Percentiles rank a stretch among this genome's conserved stretches.
phyloP scores from a whole-genome alignment of 148 eudicot species.

The Silene conica region DNA sequence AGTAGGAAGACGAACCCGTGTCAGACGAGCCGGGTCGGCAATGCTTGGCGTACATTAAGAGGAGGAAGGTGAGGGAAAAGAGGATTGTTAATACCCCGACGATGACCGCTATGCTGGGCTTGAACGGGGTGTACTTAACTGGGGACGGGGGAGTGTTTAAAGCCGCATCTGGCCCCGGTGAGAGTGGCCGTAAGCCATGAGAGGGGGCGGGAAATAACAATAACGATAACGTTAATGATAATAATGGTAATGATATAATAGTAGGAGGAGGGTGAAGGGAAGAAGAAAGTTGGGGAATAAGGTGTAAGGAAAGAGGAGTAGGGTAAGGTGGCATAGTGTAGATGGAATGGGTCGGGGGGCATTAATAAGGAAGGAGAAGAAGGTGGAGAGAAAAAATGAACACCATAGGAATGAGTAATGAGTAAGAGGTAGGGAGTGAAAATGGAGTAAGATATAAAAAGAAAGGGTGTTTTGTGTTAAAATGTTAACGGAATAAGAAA shows the following conservation, averaged over 20 bases:
- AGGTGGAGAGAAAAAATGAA: background rate
- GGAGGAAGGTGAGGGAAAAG: slow-evolving; percentile 54
- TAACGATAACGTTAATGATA: too few relatives aligned
- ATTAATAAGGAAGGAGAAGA: too few relatives aligned
- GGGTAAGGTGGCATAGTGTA: too few relatives aligned
- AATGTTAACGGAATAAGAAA: background rate
- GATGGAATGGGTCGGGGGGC: too few relatives aligned
- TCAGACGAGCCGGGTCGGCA: slow-evolving; percentile 28
- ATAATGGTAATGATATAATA: background rate
- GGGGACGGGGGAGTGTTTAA: slow-evolving; percentile 12
- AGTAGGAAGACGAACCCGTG: background rate
- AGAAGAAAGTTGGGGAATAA: background rate
- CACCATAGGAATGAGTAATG: background rate
- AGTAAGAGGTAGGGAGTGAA: background rate
- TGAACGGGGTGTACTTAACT: slow-evolving; percentile 25
- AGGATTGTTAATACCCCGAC: slow-evolving; percentile 46
- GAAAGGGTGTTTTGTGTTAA: background rate
- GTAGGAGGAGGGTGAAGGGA: too few relatives aligned
- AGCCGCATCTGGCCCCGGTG: slow-evolving; percentile 20
- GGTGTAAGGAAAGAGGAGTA: background rate
- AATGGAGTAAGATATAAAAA: background rate
- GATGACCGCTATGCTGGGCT: slow-evolving; percentile 51
- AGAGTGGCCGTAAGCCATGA: slow-evolving; percentile 17
- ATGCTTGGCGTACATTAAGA: slow-evolving; percentile 60
- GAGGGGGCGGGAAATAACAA: background rate